These are phyloP conservation scores for Crassisporium funariophilum DNA, from an alignment of 768 basidiomycete genomes.

Conservation along the genomic window DNA sequence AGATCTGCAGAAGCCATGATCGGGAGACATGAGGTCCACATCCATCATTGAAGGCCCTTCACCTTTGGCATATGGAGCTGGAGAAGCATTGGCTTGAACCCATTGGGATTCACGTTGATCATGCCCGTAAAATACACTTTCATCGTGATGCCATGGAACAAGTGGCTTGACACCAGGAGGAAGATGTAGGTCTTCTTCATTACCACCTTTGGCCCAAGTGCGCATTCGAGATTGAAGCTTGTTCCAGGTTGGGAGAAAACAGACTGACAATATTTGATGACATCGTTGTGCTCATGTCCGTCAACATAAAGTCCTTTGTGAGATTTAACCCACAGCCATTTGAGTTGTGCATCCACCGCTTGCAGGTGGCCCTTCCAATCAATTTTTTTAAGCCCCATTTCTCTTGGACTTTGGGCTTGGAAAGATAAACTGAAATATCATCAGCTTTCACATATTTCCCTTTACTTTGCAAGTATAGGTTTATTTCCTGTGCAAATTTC, in stretches of 20 bases:
- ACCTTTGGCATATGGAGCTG: constrained; percentile 36
- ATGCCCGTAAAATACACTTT: constrained; percentile 42
- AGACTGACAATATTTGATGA: constrained; percentile 32
- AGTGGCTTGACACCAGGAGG: background rate
- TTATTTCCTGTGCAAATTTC: constrained; percentile 25
- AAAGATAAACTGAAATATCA: constrained; percentile 20
- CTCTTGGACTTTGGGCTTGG: background rate
- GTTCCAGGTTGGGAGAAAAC: constrained; percentile 27
- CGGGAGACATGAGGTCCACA: constrained; percentile 37
- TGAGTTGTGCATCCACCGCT: constrained; percentile 34
- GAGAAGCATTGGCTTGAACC: constrained; percentile 25
- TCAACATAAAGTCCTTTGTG: constrained; percentile 26
- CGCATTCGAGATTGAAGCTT: background rate
- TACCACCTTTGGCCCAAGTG: constrained; percentile 8
- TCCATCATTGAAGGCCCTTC: constrained; percentile 43
- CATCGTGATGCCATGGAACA: constrained; percentile 37
- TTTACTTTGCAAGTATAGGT: constrained; percentile 19
- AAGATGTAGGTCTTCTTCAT: too few relatives aligned
- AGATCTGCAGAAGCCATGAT: constrained; percentile 24
- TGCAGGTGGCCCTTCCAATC: constrained; percentile 29
- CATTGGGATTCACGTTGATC: constrained; percentile 30
- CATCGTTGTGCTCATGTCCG: constrained; percentile 33
- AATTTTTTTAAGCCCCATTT: constrained; percentile 3
- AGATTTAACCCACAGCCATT: constrained; percentile 23
- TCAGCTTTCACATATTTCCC: constrained; percentile 7